phyloP scores from a whole-genome alignment of 208 protist species.

The Trypanosoma conorhini region DNA sequence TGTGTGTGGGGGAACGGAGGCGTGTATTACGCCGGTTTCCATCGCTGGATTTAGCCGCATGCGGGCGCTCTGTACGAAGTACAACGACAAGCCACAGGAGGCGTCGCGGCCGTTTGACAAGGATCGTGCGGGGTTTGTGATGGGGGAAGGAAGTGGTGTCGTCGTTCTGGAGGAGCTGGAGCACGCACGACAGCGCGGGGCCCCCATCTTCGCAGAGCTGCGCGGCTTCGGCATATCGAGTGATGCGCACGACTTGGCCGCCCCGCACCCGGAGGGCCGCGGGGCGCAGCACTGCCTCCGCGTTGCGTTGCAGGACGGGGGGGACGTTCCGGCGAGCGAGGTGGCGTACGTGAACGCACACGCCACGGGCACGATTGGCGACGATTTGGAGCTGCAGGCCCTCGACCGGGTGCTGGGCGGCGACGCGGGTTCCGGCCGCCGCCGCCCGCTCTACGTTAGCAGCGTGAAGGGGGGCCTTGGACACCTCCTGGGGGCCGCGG shows the following conservation, averaged over 20 bases:
- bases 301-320: constrained; percentile 74
- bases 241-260: constrained; percentile 96
- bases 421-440: neutral
- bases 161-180: constrained; percentile 94
- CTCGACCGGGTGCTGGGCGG: constrained; percentile 35
- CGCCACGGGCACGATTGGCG: constrained; percentile 97
- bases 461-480: constrained; percentile 95
- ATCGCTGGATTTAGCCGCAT: constrained; percentile 94
- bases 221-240: constrained; percentile 83
- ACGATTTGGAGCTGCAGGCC: constrained; percentile 87
- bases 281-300: constrained; percentile 89
- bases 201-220: constrained; percentile 92
- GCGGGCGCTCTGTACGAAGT: constrained; percentile 93
- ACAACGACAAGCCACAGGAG: constrained; percentile 82
- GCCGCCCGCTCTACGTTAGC: constrained; percentile 57
- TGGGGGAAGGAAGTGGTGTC: constrained; percentile 96
- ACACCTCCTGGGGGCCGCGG: constrained; percentile 97
- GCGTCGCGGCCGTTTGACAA: constrained; percentile 96
- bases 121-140: constrained; percentile 94
- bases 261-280: constrained; percentile 86
- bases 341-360: constrained; percentile 98
- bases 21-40: constrained; percentile 91
- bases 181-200: constrained; percentile 77
- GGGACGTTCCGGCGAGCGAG: constrained; percentile 31
- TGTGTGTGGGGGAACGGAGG: constrained; percentile 94